A percentile compares a stretch with the other conserved stretches of the same genome.
phyloP scores from a whole-genome alignment of 225 moss, liverwort and hornwort species.

The Sphagnum tenellum region DNA sequence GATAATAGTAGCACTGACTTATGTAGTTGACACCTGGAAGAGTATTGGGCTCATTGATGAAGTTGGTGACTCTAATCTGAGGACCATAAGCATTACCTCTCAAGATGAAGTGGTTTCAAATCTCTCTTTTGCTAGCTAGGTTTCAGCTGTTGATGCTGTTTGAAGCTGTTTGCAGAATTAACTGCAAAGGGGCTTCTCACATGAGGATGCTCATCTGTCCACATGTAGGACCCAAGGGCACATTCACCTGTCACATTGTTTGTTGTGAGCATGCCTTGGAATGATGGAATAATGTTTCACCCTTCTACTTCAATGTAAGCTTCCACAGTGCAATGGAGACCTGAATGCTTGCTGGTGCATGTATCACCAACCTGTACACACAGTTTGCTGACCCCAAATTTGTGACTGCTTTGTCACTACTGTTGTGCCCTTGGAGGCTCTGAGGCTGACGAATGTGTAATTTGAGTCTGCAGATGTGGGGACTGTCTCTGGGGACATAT shows the following conservation, averaged over 20 bases:
- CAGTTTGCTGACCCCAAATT: slow-evolving; percentile 38
- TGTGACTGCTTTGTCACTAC: slow-evolving; percentile 32
- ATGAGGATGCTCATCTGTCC: slow-evolving; percentile 40
- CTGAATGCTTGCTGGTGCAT: slow-evolving; percentile 17
- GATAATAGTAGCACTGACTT: too few species aligned
- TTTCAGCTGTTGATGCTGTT: too few species aligned
- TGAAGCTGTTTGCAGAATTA: too few species aligned
- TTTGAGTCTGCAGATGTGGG: too few species aligned
- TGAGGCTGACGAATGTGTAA: too few species aligned
- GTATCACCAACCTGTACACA: slow-evolving; percentile 20
- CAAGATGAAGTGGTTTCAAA: too few species aligned
- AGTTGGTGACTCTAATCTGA: too few species aligned
- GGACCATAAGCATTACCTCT: too few species aligned
- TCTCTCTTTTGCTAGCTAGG: too few species aligned
- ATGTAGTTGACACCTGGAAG: too few species aligned
- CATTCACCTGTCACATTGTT: background rate
- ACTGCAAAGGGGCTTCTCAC: slow-evolving; percentile 51
- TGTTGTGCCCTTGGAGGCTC: slow-evolving; percentile 7
- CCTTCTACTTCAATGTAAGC: slow-evolving; percentile 20
- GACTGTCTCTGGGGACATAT: too few species aligned
- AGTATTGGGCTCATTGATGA: too few species aligned
- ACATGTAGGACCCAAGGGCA: slow-evolving; percentile 41
- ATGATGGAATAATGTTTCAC: slow-evolving; percentile 13
- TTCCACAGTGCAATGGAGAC: slow-evolving; percentile 16
- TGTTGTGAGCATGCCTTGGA: slow-evolving; percentile 23